phyloP scores from a whole-genome alignment of 371 early-diverging fungal species.

The Cokeromyces recurvatus region DNA sequence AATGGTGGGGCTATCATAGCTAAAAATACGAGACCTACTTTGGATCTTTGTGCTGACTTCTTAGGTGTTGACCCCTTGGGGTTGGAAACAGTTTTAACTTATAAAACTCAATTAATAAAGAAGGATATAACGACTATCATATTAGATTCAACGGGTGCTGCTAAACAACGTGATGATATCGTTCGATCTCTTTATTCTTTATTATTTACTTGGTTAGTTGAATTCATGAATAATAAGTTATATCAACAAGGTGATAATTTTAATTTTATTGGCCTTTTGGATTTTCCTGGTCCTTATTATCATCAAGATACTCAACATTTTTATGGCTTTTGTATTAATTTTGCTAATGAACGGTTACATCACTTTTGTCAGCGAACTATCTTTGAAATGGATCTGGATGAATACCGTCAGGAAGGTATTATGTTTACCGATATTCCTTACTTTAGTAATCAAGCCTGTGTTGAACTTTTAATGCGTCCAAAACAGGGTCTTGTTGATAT shows the following conservation, averaged over 20 bases:
- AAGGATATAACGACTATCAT: constrained; percentile 84
- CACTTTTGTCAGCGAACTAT: constrained; percentile 65
- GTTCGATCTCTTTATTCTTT: constrained; percentile 78
- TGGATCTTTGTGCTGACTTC: constrained; percentile 79
- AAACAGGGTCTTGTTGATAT: constrained; percentile 54
- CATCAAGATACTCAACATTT: constrained; percentile 19
- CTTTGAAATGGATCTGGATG: constrained; percentile 53
- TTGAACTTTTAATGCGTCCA: constrained; percentile 47
- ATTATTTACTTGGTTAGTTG: constrained; percentile 86
- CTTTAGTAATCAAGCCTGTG: constrained; percentile 48
- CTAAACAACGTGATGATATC: constrained; percentile 72
- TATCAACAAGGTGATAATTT: constrained; percentile 46
- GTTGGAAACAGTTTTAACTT: constrained; percentile 79
- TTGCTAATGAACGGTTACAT: constrained; percentile 81
- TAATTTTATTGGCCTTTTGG: constrained; percentile 75
- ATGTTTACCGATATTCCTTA: constrained; percentile 41
- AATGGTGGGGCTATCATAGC: no score
- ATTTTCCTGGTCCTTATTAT: constrained; percentile 42
- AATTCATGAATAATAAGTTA: constrained; percentile 83
- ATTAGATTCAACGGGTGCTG: constrained; percentile 69
- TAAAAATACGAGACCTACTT: no score
- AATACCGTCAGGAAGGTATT: constrained; percentile 56
- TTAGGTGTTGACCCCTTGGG: constrained; percentile 78
- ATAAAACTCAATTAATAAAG: constrained; percentile 73
- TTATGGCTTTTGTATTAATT: constrained; percentile 66